These are phyloP conservation scores for Cryomyces antarcticus DNA, from an alignment of 495 filamentous ascomycete species.

Conservation along the genomic window DNA sequence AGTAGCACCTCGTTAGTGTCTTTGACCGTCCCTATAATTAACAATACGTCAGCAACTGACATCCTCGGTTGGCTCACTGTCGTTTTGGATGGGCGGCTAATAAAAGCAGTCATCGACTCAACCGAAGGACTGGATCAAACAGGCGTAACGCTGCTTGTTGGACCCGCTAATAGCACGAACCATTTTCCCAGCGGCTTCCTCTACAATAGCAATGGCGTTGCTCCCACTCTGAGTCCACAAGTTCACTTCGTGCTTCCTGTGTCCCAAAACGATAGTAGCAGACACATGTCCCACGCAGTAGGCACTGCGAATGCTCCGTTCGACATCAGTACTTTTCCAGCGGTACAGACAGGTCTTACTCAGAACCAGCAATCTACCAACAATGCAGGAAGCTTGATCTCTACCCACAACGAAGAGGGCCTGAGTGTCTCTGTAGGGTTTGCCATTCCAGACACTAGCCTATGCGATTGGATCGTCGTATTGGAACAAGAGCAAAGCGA, in stretches of 20 bases:
- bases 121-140: slow-evolving; percentile 46
- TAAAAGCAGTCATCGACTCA: slow-evolving; percentile 36
- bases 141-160: slow-evolving; percentile 46
- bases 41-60: slow-evolving; percentile 32
- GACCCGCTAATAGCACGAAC: slow-evolving; percentile 42
- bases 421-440: slow-evolving; percentile 47
- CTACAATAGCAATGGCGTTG: slow-evolving; percentile 5
- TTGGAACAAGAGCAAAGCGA: slow-evolving; percentile 57
- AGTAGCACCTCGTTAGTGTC: slow-evolving; percentile 55
- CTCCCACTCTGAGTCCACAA: slow-evolving; percentile 5
- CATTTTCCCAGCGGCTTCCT: slow-evolving; percentile 27
- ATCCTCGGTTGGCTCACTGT: slow-evolving; percentile 61
- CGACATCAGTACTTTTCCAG: slow-evolving; percentile 31
- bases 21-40: slow-evolving; percentile 52
- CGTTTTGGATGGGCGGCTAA: slow-evolving; percentile 37
- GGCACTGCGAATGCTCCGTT: slow-evolving; percentile 31
- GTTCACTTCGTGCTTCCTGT: slow-evolving; percentile 23
- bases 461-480: slow-evolving; percentile 65
- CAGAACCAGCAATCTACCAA: slow-evolving; percentile 25
- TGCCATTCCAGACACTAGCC: slow-evolving; percentile 36
- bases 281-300: slow-evolving; percentile 28
- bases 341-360: slow-evolving; percentile 32
- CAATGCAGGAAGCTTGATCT: slow-evolving; percentile 43
- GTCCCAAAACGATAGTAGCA: slow-evolving; percentile 16
- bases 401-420: slow-evolving; percentile 47